A percentile compares a stretch with the other conserved stretches of the same genome.
phyloP scores from a whole-genome alignment of 495 filamentous ascomycete genomes.

The Penicillium fimorum region DNA sequence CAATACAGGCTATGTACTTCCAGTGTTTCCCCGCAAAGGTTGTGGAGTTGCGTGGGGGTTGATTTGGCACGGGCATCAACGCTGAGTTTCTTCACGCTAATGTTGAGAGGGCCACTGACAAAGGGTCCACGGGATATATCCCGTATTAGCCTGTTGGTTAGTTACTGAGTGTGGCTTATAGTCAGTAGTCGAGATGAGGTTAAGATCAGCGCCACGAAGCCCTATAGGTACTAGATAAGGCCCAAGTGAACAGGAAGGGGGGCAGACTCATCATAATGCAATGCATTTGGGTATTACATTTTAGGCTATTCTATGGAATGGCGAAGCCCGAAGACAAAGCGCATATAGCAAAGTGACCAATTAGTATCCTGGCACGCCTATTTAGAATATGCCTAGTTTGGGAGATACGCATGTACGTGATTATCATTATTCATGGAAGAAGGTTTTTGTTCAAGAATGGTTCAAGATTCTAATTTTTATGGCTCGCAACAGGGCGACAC shows the following conservation, averaged over 20 bases:
- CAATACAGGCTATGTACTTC: conserved; percentile 16
- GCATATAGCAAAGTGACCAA: neutral
- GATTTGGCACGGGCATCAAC: neutral
- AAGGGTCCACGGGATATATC: neutral
- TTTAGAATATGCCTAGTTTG: neutral
- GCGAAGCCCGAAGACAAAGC: neutral
- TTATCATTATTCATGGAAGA: conserved; percentile 13
- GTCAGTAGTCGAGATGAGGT: neutral
- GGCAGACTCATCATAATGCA: conserved; percentile 1
- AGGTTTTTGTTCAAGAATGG: conserved; percentile 9
- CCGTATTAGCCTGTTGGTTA: neutral
- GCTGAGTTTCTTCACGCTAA: neutral
- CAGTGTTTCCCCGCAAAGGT: conserved; percentile 17
- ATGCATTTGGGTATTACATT: conserved; percentile 8
- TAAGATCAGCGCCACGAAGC: neutral
- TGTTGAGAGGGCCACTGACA: neutral
- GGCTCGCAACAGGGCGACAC: conserved; percentile 9
- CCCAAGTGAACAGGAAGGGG: neutral
- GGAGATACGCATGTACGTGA: conserved; percentile 3
- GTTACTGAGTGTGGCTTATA: neutral
- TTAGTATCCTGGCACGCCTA: neutral
- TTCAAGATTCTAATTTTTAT: conserved; percentile 11
- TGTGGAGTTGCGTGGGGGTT: conserved; percentile 20
- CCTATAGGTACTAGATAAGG: neutral
- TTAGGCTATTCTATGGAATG: conserved; percentile 15